phyloP scores from a whole-genome alignment of 345 rosid genomes.

The Cardamine chenopodiifolia region DNA sequence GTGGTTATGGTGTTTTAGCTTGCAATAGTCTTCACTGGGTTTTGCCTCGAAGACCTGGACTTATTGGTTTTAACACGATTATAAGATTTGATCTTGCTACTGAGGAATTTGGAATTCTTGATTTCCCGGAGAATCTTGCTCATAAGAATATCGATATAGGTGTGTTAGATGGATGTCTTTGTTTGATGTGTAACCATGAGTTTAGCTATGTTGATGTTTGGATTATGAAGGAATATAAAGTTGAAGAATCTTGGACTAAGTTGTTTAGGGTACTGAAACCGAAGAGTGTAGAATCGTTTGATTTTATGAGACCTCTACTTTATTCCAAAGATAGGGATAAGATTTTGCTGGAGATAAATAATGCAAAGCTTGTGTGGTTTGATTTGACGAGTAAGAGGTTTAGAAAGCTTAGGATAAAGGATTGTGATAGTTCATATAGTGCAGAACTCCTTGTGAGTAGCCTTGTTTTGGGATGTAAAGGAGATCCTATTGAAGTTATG shows the following conservation, averaged over 20 bases:
- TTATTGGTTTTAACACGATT: conserved; percentile 21
- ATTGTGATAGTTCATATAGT: conserved; percentile 41
- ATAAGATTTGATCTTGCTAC: conserved; percentile 53
- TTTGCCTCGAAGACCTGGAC: conserved; percentile 40
- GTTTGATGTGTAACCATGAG: conserved; percentile 45
- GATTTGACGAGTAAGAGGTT: conserved; percentile 46
- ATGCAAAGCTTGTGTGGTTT: conserved; percentile 53
- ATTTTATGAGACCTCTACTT: conserved; percentile 51
- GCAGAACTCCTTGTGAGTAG: conserved; percentile 48
- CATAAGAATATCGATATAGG: conserved; percentile 42
- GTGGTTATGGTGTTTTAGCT: conserved; percentile 50
- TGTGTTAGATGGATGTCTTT: conserved; percentile 51
- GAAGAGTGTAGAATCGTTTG: conserved; percentile 34
- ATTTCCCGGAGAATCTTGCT: conserved; percentile 42
- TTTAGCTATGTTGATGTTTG: conserved; percentile 55
- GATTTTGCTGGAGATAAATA: conserved; percentile 53
- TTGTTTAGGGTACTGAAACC: conserved; percentile 40
- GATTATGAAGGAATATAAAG: conserved; percentile 59
- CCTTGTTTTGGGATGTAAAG: conserved; percentile 49
- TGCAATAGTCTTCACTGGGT: conserved; percentile 61
- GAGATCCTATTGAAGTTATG: conserved; percentile 31
- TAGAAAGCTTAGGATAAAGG: conserved; percentile 38
- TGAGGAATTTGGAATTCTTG: conserved; percentile 46
- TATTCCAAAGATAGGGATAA: conserved; percentile 47
- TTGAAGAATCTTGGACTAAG: conserved; percentile 57